Evolutionary conservation across 306 rosid genomes (phyloP).

Genomic region (Myrica gale): DNA sequence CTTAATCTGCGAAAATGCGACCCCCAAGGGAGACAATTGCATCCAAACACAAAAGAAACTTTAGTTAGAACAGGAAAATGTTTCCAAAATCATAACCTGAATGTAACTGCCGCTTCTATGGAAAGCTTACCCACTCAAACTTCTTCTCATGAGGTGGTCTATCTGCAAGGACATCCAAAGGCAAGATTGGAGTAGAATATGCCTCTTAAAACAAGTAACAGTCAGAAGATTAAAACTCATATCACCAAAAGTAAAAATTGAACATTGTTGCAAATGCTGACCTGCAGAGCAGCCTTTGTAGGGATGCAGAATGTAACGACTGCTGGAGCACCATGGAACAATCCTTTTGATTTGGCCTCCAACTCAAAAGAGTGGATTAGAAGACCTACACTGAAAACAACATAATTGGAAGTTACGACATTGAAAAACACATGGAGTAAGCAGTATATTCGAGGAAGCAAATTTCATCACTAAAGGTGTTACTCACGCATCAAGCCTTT

Average conservation of each 20-base stretch:
- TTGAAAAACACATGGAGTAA: slow-evolving; percentile 18
- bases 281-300: slow-evolving; percentile 88
- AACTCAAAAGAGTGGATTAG: slow-evolving; percentile 81
- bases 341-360: slow-evolving; percentile 73
- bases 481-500: slow-evolving; percentile 94
- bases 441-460: neutral
- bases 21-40: slow-evolving; percentile 36
- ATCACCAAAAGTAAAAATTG: slow-evolving; percentile 2
- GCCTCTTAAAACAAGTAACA: slow-evolving; percentile 54
- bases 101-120: neutral
- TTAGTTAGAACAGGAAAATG: slow-evolving; percentile 36
- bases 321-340: slow-evolving; percentile 75
- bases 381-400: slow-evolving; percentile 62
- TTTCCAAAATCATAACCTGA: slow-evolving; percentile 25
- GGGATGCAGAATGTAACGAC: slow-evolving; percentile 80
- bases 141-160: slow-evolving; percentile 89
- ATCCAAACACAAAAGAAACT: slow-evolving; percentile 38
- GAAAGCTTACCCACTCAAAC: slow-evolving; percentile 69
- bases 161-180: slow-evolving; percentile 89
- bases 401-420: neutral
- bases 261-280: slow-evolving; percentile 27
- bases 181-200: slow-evolving; percentile 75
- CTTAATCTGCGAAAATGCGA: slow-evolving; percentile 63
- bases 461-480: neutral
- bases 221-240: slow-evolving; percentile 18